Conservation (phyloP, 2,329 filamentous ascomycete species). For the Xylariaceae sp. region DNA sequence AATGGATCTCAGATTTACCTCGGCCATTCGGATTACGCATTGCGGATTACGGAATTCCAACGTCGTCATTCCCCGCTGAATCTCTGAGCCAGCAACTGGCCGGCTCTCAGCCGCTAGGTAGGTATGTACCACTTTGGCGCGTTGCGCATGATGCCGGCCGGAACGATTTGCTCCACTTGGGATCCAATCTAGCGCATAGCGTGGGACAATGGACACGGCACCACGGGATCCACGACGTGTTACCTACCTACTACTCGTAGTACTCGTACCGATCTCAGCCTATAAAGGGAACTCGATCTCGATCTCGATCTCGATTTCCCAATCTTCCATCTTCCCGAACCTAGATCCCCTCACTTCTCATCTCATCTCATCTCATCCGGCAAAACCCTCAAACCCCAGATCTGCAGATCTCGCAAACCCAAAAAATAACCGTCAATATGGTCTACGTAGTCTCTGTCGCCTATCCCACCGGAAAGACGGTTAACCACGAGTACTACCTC, state of each 20-base stretch:
- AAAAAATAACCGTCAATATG: background rate
- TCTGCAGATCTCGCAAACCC: background rate
- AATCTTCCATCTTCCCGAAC: too few relatives aligned
- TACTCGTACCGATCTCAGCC: background rate
- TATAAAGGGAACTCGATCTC: too few relatives aligned
- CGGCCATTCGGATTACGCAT: too few relatives aligned
- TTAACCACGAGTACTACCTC: background rate
- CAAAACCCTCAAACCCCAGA: too few relatives aligned
- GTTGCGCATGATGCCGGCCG: too few relatives aligned
- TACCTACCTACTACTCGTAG: background rate
- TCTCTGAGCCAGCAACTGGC: too few relatives aligned
- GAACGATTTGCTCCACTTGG: background rate
- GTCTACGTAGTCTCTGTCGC: background rate
- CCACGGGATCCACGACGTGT: background rate
- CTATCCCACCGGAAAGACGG: background rate
- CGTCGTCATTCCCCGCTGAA: too few relatives aligned
- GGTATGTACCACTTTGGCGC: too few relatives aligned
- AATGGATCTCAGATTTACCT: too few relatives aligned
- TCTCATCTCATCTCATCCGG: background rate
- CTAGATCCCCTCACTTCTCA: background rate
- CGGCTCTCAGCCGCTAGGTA: too few relatives aligned
- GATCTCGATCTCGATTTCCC: too few relatives aligned
- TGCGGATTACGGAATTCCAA: too few relatives aligned
- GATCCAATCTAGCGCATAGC: background rate
- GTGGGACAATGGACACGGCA: background rate